These are phyloP conservation scores for Phytophthora tubulina DNA, from an alignment of 352 stramenopile genomes.

Conservation along the genomic window DNA sequence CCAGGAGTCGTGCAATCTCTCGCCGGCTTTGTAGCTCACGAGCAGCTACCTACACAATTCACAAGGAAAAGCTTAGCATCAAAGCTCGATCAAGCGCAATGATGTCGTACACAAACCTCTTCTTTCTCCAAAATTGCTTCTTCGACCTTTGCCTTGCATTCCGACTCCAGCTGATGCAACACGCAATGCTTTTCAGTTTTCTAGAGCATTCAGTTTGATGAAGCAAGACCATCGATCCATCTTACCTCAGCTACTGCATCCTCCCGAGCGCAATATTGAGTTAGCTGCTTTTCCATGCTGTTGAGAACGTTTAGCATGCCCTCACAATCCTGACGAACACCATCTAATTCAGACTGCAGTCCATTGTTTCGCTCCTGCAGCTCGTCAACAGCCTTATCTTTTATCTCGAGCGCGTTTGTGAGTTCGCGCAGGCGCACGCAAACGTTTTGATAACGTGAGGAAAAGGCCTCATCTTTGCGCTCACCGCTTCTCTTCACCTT, in stretches of 20 bases:
- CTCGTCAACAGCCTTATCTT: conserved; percentile 63
- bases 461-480: conserved; percentile 70
- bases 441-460: conserved; percentile 75
- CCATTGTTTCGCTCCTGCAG: conserved; percentile 53
- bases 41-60: conserved; percentile 52
- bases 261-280: conserved; percentile 77
- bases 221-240: background rate
- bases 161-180: conserved; percentile 61
- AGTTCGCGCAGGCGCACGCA: conserved; percentile 74
- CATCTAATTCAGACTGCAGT: conserved; percentile 65
- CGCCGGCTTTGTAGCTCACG: conserved; percentile 72
- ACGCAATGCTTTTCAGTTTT: background rate
- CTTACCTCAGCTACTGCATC: conserved; percentile 76
- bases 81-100: background rate
- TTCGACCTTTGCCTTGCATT: conserved; percentile 79
- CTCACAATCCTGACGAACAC: conserved; percentile 80
- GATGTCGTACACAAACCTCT: conserved; percentile 48
- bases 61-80: background rate
- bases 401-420: conserved; percentile 61
- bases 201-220: background rate
- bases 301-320: conserved; percentile 87
- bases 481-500: conserved; percentile 71
- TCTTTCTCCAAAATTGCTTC: conserved; percentile 81
- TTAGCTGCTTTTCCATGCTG: conserved; percentile 87
- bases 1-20: conserved; percentile 76